Base-by-base conservation (phyloP, 78 protist species). In the Blattamonas nauphoetae region DNA sequence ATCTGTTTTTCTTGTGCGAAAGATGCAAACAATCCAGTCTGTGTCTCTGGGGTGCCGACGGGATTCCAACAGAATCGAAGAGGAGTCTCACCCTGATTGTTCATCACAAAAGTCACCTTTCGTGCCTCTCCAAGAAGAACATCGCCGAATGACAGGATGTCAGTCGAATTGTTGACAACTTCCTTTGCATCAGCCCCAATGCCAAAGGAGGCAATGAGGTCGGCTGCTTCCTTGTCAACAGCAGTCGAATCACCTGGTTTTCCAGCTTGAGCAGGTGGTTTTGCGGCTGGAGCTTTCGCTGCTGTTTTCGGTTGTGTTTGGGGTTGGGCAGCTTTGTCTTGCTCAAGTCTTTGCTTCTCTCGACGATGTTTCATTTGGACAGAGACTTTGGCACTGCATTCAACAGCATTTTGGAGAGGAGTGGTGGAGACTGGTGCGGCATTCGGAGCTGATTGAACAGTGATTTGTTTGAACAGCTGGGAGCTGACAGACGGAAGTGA, bases 121-220 rank as follows among this genome's bases (percentile, higher is more conserved):
- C 21, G 0, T 36, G 89, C 44, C 6, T 0, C 78, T 38, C 91
- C 90, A 0, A 89, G 85, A 0, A 80, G 42, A 1, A 33, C 33
- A 55, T 89, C 90, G 35, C 92, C 94, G 35, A 92, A 77, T 36
- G 1, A 1, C 35, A 94, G 86, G 78, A 0, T 45, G 71, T 92
- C 90, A 44, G 32, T 91, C 1, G 63, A 0, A 41, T 2, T 46
- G 4, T 79, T 89, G 1, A 90, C 78, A 3, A 1, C 77, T 33
- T 5, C 11, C 3, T 1, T 21, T 29, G 71, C 11, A 55, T 11
- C 21, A 29, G 71, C 71, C 21, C 71, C 71, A 55, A 55, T 11
- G 11, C 71, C 71, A 11, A 55, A 55, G 21, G 71, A 11, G 38
- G 21, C 71, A 29, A 55, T 29, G 38, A 11, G 38, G 11, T 55